Percentiles rank a stretch among this genome's conserved stretches.
These are phyloP conservation scores for Trichoderma simmonsii DNA, from an alignment of 2,329 filamentous ascomycete genomes.

Conservation along the genomic window DNA sequence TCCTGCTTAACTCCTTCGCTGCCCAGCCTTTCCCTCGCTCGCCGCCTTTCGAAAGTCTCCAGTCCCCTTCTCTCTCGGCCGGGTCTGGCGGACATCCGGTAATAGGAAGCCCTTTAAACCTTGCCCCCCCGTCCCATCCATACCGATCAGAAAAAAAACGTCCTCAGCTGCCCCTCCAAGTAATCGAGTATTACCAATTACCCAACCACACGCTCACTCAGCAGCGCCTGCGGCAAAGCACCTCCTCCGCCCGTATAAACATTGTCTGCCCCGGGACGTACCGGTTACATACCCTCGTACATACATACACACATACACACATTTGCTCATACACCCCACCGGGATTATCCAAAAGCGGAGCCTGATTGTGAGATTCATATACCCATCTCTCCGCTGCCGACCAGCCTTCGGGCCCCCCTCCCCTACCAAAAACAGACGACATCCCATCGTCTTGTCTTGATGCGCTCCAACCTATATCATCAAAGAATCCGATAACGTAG, in stretches of 20 bases:
- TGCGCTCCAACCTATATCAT: neutral
- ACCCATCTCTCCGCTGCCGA: conserved; percentile 13
- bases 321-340: conserved; percentile 2
- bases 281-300: conserved; percentile 9
- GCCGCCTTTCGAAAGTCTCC: neutral
- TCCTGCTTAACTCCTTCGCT: neutral
- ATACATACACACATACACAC: neutral
- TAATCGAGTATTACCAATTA: conserved; percentile 14
- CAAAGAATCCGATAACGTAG: neutral
- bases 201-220: conserved; percentile 16
- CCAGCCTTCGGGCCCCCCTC: conserved; percentile 1
- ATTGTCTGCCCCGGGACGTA: neutral
- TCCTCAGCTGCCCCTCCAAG: neutral
- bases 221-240: conserved; percentile 7
- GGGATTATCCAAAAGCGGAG: conserved; percentile 16
- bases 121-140: conserved; percentile 4
- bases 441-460: neutral
- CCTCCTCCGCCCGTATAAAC: conserved; percentile 5
- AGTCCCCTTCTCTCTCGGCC: neutral
- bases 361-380: conserved; percentile 18
- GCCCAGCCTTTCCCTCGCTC: neutral
- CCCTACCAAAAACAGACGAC: conserved; percentile 12
- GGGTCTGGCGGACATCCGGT: conserved; percentile 13
- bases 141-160: neutral
- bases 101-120: conserved; percentile 3